These are phyloP conservation scores for Phytophthora tentaculata DNA, from an alignment of 352 stramenopile genomes.

Conservation along the genomic window DNA sequence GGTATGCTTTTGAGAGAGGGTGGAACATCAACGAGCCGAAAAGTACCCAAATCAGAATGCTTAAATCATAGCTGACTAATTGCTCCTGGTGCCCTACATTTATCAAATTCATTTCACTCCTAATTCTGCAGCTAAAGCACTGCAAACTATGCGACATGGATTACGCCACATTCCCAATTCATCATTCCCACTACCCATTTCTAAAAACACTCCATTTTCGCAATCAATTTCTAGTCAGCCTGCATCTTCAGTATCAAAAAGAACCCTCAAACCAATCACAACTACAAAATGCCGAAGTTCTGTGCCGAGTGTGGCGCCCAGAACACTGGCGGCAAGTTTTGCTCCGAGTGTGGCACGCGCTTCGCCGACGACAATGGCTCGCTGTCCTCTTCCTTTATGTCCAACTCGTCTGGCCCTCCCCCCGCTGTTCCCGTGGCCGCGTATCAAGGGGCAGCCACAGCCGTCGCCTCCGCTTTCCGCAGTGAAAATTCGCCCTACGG, in stretches of 20 bases:
- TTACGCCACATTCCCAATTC: slow-evolving; percentile 11
- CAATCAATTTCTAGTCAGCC: not conserved
- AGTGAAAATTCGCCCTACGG: slow-evolving; percentile 27
- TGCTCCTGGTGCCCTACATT: too few relatives aligned
- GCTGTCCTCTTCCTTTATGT: slow-evolving; percentile 7
- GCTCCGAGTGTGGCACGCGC: slow-evolving; percentile 63
- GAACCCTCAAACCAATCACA: not conserved
- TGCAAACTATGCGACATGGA: slow-evolving; percentile 8
- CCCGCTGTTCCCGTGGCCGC: slow-evolving; percentile 29
- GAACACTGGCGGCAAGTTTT: slow-evolving; percentile 65
- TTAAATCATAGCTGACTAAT: not conserved
- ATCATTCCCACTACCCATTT: slow-evolving; percentile 1
- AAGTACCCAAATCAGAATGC: not conserved
- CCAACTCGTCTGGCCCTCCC: not conserved
- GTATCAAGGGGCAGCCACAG: slow-evolving; percentile 21
- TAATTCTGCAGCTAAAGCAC: not conserved
- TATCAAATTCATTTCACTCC: not conserved
- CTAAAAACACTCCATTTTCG: not conserved
- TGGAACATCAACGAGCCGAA: not conserved
- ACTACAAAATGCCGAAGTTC: slow-evolving; percentile 52
- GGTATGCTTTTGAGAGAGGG: not conserved
- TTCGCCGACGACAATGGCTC: slow-evolving; percentile 33
- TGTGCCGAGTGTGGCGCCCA: slow-evolving; percentile 64
- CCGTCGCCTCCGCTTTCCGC: slow-evolving; percentile 33
- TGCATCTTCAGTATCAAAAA: slow-evolving; percentile 12